Percentiles rank a stretch among this genome's conserved stretches.
phyloP scores from a whole-genome alignment of 257 asterid genomes.

The Coffea eugenioides region DNA sequence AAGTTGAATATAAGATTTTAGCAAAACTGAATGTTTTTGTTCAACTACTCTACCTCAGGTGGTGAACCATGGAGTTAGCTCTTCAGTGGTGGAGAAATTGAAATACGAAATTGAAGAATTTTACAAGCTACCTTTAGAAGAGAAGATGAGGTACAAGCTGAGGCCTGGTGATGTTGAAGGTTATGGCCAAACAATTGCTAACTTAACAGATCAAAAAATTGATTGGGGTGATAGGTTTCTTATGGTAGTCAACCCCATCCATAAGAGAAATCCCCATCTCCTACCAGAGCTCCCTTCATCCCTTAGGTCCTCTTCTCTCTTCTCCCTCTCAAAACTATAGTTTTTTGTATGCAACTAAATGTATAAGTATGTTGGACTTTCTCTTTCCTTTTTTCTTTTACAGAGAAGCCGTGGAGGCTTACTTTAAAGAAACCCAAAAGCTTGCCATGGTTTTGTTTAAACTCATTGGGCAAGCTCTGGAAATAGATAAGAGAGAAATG shows the following conservation, averaged over 20 bases:
- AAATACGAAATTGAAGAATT: conserved; percentile 51
- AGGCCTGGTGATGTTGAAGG: conserved; percentile 61
- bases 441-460: conserved; percentile 16
- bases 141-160: conserved; percentile 38
- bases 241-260: conserved; percentile 50
- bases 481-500: conserved; percentile 33
- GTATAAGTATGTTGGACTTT: too few species aligned
- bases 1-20: too few species aligned
- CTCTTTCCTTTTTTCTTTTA: background rate
- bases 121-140: conserved; percentile 58
- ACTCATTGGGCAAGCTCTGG: conserved; percentile 33
- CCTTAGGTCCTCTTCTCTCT: conserved; percentile 39
- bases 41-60: conserved; percentile 29
- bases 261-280: conserved; percentile 49
- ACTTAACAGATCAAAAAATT: conserved; percentile 31
- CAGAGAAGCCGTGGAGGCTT: conserved; percentile 45
- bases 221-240: conserved; percentile 71
- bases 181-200: conserved; percentile 39
- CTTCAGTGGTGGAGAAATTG: conserved; percentile 44
- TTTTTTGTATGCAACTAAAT: too few species aligned
- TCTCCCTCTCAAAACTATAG: too few species aligned
- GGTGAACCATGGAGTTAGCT: conserved; percentile 57
- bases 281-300: conserved; percentile 52
- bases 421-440: too few species aligned
- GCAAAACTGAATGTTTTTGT: too few species aligned